Evolutionary conservation across 2,329 filamentous ascomycete species (phyloP).

Genomic region (Phyllosticta ampelicida): DNA sequence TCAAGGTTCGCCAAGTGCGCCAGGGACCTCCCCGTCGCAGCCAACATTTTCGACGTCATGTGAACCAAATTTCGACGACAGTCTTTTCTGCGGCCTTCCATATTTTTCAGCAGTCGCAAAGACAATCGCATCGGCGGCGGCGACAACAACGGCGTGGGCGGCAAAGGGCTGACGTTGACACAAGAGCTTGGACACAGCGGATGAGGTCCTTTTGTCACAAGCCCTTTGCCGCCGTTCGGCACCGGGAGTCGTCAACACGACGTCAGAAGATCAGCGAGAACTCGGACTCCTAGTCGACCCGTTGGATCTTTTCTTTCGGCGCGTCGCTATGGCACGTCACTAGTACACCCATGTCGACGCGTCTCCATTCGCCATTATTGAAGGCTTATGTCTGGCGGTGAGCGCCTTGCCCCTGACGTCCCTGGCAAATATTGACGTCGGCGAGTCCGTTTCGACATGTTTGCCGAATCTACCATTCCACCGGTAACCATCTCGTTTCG

Average conservation of each 20-base stretch:
- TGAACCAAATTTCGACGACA: background rate
- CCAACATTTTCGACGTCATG: background rate
- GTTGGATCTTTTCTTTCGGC: background rate
- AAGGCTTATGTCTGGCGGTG: background rate
- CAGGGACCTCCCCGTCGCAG: background rate
- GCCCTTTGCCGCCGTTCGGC: background rate
- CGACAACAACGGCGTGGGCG: too few relatives aligned
- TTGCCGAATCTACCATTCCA: background rate
- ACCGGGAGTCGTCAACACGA: background rate
- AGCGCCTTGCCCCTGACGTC: background rate
- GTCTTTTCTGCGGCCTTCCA: background rate
- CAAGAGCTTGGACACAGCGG: too few relatives aligned
- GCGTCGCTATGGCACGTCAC: background rate
- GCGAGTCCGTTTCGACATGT: background rate
- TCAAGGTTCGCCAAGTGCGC: background rate
- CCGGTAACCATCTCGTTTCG: background rate
- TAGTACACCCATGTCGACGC: background rate
- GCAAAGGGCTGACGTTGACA: too few relatives aligned
- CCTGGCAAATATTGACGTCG: background rate
- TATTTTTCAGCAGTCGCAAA: background rate
- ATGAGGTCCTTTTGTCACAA: too few relatives aligned
- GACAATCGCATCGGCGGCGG: background rate
- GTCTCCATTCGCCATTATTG: background rate
- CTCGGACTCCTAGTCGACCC: background rate
- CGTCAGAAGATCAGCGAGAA: background rate